Evolutionary conservation across 2,329 filamentous ascomycete species (phyloP).

Genomic region (Nothopassalora personata): DNA sequence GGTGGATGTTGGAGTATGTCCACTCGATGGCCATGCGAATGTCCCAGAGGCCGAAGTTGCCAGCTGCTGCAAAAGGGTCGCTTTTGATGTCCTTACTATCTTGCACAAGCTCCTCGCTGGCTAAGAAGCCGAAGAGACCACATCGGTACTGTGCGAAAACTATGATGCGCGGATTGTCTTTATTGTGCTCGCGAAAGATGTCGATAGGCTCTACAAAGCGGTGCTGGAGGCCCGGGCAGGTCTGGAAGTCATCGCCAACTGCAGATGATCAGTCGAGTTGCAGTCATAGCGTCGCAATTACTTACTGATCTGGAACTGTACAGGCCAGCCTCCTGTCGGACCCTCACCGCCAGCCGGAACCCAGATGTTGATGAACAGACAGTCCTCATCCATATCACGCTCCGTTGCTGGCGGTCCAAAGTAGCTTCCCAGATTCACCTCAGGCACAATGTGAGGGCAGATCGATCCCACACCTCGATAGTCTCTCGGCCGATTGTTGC

Average conservation of each 20-base stretch:
- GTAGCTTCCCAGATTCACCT: background rate
- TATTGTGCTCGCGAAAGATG: conserved; percentile 14
- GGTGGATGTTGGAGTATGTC: conserved; percentile 46
- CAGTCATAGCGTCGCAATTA: background rate
- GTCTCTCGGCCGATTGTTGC: conserved; percentile 13
- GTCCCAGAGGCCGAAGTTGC: conserved; percentile 54
- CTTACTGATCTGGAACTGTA: conserved; percentile 16
- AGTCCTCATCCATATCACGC: conserved; percentile 16
- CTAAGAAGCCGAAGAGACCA: conserved; percentile 38
- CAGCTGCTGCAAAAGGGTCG: conserved; percentile 6
- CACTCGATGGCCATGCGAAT: conserved; percentile 52
- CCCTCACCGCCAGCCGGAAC: conserved; percentile 14
- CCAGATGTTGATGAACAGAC: conserved; percentile 18
- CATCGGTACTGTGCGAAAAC: conserved; percentile 33
- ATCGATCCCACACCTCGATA: conserved; percentile 15
- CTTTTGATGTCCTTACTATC: conserved; percentile 11
- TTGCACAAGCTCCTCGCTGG: conserved; percentile 32
- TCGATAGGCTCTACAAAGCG: conserved; percentile 16
- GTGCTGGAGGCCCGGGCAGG: conserved; percentile 14
- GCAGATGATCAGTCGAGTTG: background rate
- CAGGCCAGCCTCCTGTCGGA: conserved; percentile 14
- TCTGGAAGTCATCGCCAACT: conserved; percentile 8
- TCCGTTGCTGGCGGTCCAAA: conserved; percentile 1
- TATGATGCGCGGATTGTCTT: conserved; percentile 21
- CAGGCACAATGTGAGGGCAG: conserved; percentile 12